These are phyloP conservation scores for Oidiodendron maius DNA, from an alignment of 495 filamentous ascomycete genomes.

Conservation along the genomic window DNA sequence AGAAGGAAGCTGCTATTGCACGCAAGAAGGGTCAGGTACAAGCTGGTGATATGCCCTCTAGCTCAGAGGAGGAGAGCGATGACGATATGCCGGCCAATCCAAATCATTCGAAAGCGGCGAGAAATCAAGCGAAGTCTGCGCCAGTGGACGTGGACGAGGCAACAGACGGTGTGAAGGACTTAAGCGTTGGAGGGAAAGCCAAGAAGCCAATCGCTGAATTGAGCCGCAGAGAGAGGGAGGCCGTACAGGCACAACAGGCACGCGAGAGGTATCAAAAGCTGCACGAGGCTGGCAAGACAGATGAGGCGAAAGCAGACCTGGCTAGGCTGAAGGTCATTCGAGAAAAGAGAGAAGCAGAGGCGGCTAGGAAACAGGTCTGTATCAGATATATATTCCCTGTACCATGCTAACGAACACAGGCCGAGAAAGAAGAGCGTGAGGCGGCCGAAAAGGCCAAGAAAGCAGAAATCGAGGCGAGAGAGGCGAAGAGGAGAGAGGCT, in stretches of 20 bases:
- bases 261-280: slow-evolving; percentile 90
- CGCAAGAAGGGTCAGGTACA: slow-evolving; percentile 55
- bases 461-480: slow-evolving; percentile 40
- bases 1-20: slow-evolving; percentile 83
- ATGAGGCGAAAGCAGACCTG: slow-evolving; percentile 90
- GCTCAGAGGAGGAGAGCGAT: slow-evolving; percentile 57
- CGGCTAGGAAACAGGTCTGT: slow-evolving; percentile 49
- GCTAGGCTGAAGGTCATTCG: slow-evolving; percentile 73
- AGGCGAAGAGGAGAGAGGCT: slow-evolving; percentile 24
- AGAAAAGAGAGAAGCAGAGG: slow-evolving; percentile 81
- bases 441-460: slow-evolving; percentile 47
- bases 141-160: slow-evolving; percentile 35
- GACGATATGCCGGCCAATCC: slow-evolving; percentile 77
- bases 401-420: slow-evolving; percentile 27
- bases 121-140: slow-evolving; percentile 40
- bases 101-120: slow-evolving; percentile 72
- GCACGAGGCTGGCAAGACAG: slow-evolving; percentile 94
- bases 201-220: slow-evolving; percentile 46
- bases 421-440: slow-evolving; percentile 69
- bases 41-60: slow-evolving; percentile 78
- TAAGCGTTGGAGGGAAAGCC: slow-evolving; percentile 29
- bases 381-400: background rate
- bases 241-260: slow-evolving; percentile 78
- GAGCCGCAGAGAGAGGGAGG: slow-evolving; percentile 81
- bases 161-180: slow-evolving; percentile 40